These are phyloP conservation scores for Hibiscus trionum DNA, from an alignment of 345 rosid species.

Conservation along the genomic window DNA sequence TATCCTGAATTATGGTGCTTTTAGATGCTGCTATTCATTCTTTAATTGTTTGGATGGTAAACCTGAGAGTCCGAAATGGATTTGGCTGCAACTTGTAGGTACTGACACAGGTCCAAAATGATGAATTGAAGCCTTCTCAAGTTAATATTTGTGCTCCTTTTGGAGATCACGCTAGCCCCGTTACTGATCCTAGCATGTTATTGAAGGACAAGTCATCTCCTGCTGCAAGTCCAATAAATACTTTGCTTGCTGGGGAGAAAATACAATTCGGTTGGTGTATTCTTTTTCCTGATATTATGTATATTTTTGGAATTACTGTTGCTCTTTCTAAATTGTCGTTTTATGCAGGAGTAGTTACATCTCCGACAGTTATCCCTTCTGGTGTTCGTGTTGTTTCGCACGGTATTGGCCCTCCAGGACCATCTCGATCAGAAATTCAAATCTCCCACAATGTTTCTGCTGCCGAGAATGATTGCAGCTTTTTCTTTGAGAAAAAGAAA, in stretches of 20 bases:
- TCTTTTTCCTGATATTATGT: background rate
- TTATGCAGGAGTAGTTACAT: constrained; percentile 79
- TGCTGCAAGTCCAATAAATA: constrained; percentile 58
- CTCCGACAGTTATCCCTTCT: constrained; percentile 63
- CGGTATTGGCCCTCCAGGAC: constrained; percentile 54
- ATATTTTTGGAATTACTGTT: background rate
- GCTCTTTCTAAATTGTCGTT: constrained; percentile 5
- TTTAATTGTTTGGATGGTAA: constrained; percentile 2
- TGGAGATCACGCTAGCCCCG: constrained; percentile 51
- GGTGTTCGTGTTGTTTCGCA: constrained; percentile 40
- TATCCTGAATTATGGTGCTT: background rate
- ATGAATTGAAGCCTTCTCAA: constrained; percentile 77
- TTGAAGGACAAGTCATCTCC: constrained; percentile 63
- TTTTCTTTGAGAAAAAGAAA: constrained; percentile 71
- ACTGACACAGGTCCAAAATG: constrained; percentile 81
- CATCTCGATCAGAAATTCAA: constrained; percentile 41
- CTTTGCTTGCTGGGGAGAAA: constrained; percentile 90
- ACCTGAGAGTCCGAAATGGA: constrained; percentile 7
- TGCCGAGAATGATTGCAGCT: constrained; percentile 40
- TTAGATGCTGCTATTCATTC: background rate
- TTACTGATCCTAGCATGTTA: constrained; percentile 40
- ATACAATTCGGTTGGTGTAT: constrained; percentile 83
- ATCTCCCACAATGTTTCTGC: constrained; percentile 35
- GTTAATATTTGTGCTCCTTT: constrained; percentile 55
- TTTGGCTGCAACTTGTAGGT: constrained; percentile 42